Percentiles rank a stretch among this genome's conserved stretches.
These are phyloP conservation scores for Pichia cactophila DNA, from an alignment of 1,139 yeast genomes.

Conservation along the genomic window DNA sequence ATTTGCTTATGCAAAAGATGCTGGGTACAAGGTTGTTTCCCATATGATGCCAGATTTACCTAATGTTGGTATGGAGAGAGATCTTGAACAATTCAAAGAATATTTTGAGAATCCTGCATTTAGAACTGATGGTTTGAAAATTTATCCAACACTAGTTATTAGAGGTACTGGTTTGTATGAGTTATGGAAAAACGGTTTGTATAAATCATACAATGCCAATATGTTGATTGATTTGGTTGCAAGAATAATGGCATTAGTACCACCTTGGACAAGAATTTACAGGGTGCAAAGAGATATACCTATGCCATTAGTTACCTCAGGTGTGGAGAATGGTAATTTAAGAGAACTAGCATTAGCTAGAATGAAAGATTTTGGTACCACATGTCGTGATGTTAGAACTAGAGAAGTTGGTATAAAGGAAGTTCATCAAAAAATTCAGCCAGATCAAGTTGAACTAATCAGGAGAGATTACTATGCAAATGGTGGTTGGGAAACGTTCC, in stretches of 20 bases:
- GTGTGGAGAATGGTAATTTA: constrained; percentile 95
- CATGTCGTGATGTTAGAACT: constrained; percentile 95
- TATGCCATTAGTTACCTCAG: constrained; percentile 96
- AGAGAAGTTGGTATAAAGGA: constrained; percentile 99
- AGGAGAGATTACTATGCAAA: constrained; percentile 96
- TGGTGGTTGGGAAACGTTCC: constrained; percentile 98
- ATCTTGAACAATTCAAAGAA: constrained; percentile 88
- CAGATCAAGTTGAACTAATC: constrained; percentile 93
- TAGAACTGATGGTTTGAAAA: constrained; percentile 92
- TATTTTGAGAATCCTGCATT: constrained; percentile 96
- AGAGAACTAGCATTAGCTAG: constrained; percentile 93
- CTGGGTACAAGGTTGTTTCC: constrained; percentile 94
- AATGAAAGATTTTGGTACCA: constrained; percentile 96
- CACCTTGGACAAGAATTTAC: constrained; percentile 99
- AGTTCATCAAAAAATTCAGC: constrained; percentile 93
- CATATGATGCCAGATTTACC: constrained; percentile 99
- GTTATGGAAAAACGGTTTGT: constrained; percentile 93
- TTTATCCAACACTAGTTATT: constrained; percentile 92
- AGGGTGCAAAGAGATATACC: constrained; percentile 99
- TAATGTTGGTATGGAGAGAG: constrained; percentile 97
- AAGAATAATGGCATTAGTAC: constrained; percentile 87
- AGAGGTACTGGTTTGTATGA: constrained; percentile 97
- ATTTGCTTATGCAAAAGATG: constrained; percentile 90
- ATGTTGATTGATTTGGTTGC: constrained; percentile 93
- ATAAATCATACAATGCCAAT: constrained; percentile 90